Conservation (phyloP, 805 yeast genomes). For the Wickerhamomyces silvicola region DNA sequence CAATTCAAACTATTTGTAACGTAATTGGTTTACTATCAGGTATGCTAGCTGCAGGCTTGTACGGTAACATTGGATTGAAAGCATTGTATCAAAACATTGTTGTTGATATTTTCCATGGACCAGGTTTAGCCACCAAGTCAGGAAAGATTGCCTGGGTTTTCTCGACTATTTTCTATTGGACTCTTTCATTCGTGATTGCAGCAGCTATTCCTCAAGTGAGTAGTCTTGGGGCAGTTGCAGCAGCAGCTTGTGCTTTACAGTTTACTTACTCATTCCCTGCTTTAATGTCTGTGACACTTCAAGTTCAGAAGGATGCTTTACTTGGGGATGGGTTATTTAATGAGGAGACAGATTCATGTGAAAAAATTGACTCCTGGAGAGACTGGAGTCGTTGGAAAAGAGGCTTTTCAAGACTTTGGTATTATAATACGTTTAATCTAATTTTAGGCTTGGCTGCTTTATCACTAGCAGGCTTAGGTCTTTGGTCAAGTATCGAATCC, state of each 20-base stretch:
- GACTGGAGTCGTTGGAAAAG: slow-evolving; percentile 11
- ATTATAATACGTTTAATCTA: slow-evolving; percentile 14
- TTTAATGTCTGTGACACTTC: slow-evolving; percentile 17
- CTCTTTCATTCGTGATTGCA: slow-evolving; percentile 13
- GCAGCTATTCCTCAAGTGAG: slow-evolving; percentile 24
- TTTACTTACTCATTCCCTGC: slow-evolving; percentile 24
- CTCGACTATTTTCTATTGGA: slow-evolving; percentile 10
- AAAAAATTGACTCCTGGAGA: slow-evolving; percentile 8
- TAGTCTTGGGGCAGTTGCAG: slow-evolving; percentile 19
- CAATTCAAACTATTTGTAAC: slow-evolving; percentile 32
- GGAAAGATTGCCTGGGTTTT: slow-evolving; percentile 22
- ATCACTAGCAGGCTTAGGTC: slow-evolving; percentile 25
- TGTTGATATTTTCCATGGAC: slow-evolving; percentile 13
- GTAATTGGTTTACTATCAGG: slow-evolving; percentile 32
- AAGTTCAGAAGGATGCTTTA: slow-evolving; percentile 15
- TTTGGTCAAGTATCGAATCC: slow-evolving; percentile 23
- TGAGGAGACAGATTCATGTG: slow-evolving; percentile 6
- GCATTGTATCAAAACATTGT: slow-evolving; percentile 29
- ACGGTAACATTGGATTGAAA: slow-evolving; percentile 41
- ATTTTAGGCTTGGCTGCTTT: slow-evolving; percentile 20
- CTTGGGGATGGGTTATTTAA: slow-evolving; percentile 12
- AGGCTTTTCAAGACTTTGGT: slow-evolving; percentile 17
- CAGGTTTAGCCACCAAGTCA: slow-evolving; percentile 13
- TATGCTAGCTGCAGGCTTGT: slow-evolving; percentile 37
- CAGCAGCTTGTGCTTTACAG: too few relatives aligned